Evolutionary conservation across 768 basidiomycete species (phyloP).

Genomic region (Leccinum disarticulatum): DNA sequence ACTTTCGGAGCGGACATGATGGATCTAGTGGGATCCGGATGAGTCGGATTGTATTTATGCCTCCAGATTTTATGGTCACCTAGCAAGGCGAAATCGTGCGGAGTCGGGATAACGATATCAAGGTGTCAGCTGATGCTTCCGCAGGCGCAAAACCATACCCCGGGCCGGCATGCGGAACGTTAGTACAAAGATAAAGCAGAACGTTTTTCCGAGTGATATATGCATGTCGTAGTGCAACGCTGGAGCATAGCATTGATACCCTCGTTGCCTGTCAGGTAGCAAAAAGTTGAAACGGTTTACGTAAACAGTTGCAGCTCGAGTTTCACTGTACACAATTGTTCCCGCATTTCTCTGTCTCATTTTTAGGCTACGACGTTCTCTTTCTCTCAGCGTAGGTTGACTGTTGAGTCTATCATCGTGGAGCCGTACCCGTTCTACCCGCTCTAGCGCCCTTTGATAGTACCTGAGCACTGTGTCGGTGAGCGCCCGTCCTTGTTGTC

Average conservation of each 20-base stretch:
- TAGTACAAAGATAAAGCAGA: neutral
- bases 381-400: neutral
- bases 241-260: too few species aligned
- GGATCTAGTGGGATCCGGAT: neutral
- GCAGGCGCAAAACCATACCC: too few species aligned
- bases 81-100: neutral
- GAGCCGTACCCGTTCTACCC: neutral
- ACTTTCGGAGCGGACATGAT: constrained; percentile 15
- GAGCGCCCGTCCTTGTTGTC: constrained; percentile 22
- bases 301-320: constrained; percentile 1
- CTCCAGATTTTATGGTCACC: neutral
- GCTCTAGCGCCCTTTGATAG: neutral
- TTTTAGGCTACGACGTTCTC: neutral
- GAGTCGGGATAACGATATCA: neutral
- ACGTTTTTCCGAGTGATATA: neutral
- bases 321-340: neutral
- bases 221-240: neutral
- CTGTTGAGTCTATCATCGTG: neutral
- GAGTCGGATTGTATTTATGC: neutral
- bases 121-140: neutral
- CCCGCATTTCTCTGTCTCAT: neutral
- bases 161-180: too few species aligned
- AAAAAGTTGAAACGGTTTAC: constrained; percentile 5
- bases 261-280: too few species aligned
- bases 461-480: constrained; percentile 2